Base-by-base conservation (phyloP, 805 yeast genomes). In the Yarrowia alimentaria region DNA sequence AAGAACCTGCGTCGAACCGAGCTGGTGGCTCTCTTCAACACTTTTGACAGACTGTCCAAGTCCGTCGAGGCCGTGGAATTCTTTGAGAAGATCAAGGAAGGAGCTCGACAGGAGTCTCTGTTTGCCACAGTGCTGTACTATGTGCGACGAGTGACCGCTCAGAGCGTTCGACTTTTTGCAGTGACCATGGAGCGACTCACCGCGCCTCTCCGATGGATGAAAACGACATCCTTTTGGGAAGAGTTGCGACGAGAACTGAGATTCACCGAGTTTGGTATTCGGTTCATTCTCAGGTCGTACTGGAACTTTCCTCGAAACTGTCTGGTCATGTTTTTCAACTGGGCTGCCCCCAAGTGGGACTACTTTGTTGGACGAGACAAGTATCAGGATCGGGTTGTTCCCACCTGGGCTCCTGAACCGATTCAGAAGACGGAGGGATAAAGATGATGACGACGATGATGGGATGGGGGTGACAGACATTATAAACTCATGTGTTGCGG, bases 31-130 rank as follows among this genome's bases (percentile, higher is more conserved):
- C 76, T 93, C 57, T 71, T 93, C 60, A 93, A 93, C 69, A 91
- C 98, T 0, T 88, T 88, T 68, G 96, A 90, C 61, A 78, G 98
- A 59, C 74, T 93, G 53, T 85, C 96, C 3, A 88, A 88, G 68
- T 84, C 95, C 25, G 73, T 93, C 21, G 77, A 74, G 53, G 79
- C 95, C 20, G 81, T 90, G 45, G 78, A 78, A 55, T 76, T 79
- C 58, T 93, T 93, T 71, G 32, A 43, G 13, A 22, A 6, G n/a
- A 4, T 43, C 30, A 18, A 19, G 19, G 13, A 40, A 4, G 26
- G 25, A 3, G 19, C 24, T 1, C n/a, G 33, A 19, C 30, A 43
- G 18, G 37, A 43, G 6, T 30, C 50, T 1, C 30, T 30, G 1
- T 22, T 43, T 6, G 21, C 37, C 1, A 6, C 17, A 3, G 12